Evolutionary conservation across 805 yeast species (phyloP).

Genomic region (Saturnispora dispora): DNA sequence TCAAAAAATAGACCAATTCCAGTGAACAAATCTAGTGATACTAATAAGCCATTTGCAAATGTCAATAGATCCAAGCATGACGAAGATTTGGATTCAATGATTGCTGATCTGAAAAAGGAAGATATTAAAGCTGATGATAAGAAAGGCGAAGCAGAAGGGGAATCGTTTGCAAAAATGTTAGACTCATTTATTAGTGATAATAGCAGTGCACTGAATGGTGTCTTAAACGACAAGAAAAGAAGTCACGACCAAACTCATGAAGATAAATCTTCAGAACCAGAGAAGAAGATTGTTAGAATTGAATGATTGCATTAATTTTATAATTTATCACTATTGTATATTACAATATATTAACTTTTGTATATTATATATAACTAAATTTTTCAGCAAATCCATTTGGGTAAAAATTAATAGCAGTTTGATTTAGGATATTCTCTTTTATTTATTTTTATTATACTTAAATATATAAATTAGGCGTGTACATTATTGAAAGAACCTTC

Average conservation of each 20-base stretch:
- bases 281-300: background rate
- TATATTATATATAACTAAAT: background rate
- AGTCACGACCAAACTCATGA: background rate
- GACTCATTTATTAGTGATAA: slow-evolving; percentile 9
- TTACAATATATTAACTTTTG: background rate
- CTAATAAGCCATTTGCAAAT: slow-evolving; percentile 1
- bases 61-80: background rate
- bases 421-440: background rate
- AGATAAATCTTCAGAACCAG: background rate
- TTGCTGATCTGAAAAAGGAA: background rate
- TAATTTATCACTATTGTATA: background rate
- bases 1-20: slow-evolving; percentile 5
- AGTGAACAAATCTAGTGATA: background rate
- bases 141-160: background rate
- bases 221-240: slow-evolving; percentile 1
- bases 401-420: background rate
- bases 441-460: background rate
- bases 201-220: slow-evolving; percentile 6
- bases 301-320: background rate
- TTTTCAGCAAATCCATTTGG: background rate
- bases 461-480: slow-evolving; percentile 27
- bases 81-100: background rate
- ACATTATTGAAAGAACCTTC: slow-evolving; percentile 89
- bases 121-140: background rate
- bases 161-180: slow-evolving; percentile 5